phyloP scores from a whole-genome alignment of 2,329 filamentous ascomycete genomes.

The Chalaropsis ovoidea region DNA sequence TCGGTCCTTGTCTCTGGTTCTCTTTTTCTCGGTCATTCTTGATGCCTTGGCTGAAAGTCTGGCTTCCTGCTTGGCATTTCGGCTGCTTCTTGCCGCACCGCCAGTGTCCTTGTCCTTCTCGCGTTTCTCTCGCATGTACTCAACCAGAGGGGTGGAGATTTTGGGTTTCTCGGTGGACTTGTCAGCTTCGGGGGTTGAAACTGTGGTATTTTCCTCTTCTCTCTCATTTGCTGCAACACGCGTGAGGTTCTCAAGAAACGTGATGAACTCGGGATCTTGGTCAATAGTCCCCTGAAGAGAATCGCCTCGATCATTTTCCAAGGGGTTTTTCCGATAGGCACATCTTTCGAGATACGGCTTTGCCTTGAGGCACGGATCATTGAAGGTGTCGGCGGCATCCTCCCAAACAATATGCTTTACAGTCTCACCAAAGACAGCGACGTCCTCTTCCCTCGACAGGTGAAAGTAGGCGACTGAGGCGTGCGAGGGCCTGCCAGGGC shows the following conservation, averaged over 20 bases:
- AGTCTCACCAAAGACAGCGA: conserved; percentile 56
- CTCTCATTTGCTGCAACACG: conserved; percentile 42
- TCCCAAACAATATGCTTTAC: conserved; percentile 63
- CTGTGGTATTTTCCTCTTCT: conserved; percentile 37
- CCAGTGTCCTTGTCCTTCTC: conserved; percentile 52
- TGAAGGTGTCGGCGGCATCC: conserved; percentile 68
- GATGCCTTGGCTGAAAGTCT: conserved; percentile 37
- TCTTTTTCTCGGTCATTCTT: conserved; percentile 42
- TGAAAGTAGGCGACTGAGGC: conserved; percentile 77
- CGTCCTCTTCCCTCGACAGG: conserved; percentile 58
- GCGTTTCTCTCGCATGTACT: conserved; percentile 81
- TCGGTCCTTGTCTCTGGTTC: conserved; percentile 43
- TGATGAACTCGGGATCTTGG: conserved; percentile 90
- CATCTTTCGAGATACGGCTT: conserved; percentile 74
- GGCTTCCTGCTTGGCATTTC: conserved; percentile 47
- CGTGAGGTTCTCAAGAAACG: conserved; percentile 68
- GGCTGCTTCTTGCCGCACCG: conserved; percentile 41
- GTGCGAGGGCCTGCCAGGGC: conserved; percentile 72
- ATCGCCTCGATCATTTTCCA: conserved; percentile 64
- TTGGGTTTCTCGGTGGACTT: conserved; percentile 46
- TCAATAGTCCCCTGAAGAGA: conserved; percentile 89
- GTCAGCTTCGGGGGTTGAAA: conserved; percentile 35
- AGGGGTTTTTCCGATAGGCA: conserved; percentile 72
- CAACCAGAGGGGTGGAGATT: conserved; percentile 71
- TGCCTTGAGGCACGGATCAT: conserved; percentile 61